Base-by-base conservation (phyloP, 2,329 filamentous ascomycete species). In the Talaromyces sp. region DNA sequence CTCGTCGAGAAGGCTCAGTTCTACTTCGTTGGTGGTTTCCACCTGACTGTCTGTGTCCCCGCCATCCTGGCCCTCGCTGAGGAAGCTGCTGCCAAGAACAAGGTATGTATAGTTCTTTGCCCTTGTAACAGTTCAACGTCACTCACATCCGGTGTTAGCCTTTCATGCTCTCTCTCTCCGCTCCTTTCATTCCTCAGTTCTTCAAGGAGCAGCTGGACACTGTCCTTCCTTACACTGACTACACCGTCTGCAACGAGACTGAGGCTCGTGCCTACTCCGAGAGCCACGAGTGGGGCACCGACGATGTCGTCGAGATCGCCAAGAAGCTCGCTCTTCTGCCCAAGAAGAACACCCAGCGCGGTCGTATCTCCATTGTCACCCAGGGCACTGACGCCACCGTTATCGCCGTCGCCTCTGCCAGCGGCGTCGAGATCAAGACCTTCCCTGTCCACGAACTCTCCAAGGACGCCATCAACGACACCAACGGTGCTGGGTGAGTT, bases 201-300 rank as follows among this genome's bases (percentile, higher is more conserved):
- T 99, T 97, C 88, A 97, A 97, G 82, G 92, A 97, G 45, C 89
- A 86, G 61, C 85, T 99, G 43, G 91, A 96, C 76, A 86, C 86
- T 66, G 88, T 89, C 49, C 82, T 91, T 48, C 89, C 89, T 27
- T 97, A 96, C 85, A 95, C 91, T 82, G 92, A 97, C 79, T 95
- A 93, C 77, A 82, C 97, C 57, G 89, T 99, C 73, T 93, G 92
- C 70, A 99, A 99, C 79, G 94, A 99, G 86, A 89, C 90, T 62
- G 94, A 99, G 80, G 93, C 92, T 44, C 84, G 86, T 64, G 82
- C 91, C 52, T 99, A 93, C 77, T 90, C 92, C 61, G 87, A 91
- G 74, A 86, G 86, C 54, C 91, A 96, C 76, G 80, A 80, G 63
- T 82, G 94, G 66, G 80, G 81, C 63, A 88, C 84, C 64, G 88